Conservation (phyloP, 2,329 filamentous ascomycete species). For the Cryphonectria japonica region DNA sequence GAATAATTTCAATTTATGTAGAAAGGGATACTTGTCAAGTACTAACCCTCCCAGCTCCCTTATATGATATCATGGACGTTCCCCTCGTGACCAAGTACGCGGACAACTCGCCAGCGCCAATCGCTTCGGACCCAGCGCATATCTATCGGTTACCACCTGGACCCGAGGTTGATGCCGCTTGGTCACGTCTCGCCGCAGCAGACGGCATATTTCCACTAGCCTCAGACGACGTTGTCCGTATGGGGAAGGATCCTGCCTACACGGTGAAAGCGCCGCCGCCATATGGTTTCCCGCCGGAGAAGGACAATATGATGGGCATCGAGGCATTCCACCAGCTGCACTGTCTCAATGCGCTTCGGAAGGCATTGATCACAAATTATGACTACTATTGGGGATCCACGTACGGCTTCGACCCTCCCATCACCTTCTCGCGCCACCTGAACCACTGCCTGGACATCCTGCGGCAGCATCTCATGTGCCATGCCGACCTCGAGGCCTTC, state of each 20-base stretch:
- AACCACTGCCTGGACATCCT: slow-evolving; percentile 21
- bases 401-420: slow-evolving; percentile 13
- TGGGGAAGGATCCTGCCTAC: slow-evolving; percentile 9
- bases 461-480: slow-evolving; percentile 20
- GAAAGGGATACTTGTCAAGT: not conserved
- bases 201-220: slow-evolving; percentile 5
- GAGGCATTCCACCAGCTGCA: slow-evolving; percentile 24
- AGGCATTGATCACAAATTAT: slow-evolving; percentile 16
- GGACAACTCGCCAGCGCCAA: slow-evolving; percentile 8
- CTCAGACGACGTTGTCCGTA: not conserved
- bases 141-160: slow-evolving; percentile 11
- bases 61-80: slow-evolving; percentile 7
- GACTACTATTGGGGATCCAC: slow-evolving; percentile 16
- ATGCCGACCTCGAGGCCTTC: slow-evolving; percentile 16
- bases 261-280: slow-evolving; percentile 1
- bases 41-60: not conserved
- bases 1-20: too few relatives aligned
- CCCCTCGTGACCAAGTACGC: not conserved
- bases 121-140: not conserved
- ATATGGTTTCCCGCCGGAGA: not conserved
- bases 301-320: slow-evolving; percentile 15
- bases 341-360: slow-evolving; percentile 22
- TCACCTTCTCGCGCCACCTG: slow-evolving; percentile 17
- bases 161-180: slow-evolving; percentile 11
- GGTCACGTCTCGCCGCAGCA: slow-evolving; percentile 2